A percentile compares a stretch with the other conserved stretches of the same genome.
These are phyloP conservation scores for Psilocybe azurescens DNA, from an alignment of 768 basidiomycete species.

Conservation along the genomic window DNA sequence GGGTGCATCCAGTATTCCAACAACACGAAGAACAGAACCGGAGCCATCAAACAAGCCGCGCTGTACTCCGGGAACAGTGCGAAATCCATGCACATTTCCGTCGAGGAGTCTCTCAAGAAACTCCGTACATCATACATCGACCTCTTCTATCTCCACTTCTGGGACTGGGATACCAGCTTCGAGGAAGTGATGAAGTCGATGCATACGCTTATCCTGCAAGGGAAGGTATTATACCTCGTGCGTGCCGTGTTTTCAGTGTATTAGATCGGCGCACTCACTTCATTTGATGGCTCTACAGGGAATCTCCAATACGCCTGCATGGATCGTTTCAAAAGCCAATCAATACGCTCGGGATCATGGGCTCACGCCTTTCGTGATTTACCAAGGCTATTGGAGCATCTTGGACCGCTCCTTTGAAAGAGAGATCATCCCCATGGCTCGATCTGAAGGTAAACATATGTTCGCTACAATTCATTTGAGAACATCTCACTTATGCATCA, in stretches of 20 bases:
- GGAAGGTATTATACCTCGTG: conserved; percentile 55
- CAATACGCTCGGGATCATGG: conserved; percentile 54
- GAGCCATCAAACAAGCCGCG: conserved; percentile 18
- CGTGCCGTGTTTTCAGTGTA: conserved; percentile 7
- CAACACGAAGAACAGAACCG: conserved; percentile 33
- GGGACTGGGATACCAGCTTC: conserved; percentile 60
- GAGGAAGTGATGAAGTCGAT: conserved; percentile 60
- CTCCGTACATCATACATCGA: conserved; percentile 54
- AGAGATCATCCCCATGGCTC: conserved; percentile 55
- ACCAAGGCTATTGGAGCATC: conserved; percentile 54
- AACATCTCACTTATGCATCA: not conserved
- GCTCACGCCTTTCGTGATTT: conserved; percentile 56
- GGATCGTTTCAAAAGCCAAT: conserved; percentile 54
- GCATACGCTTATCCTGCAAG: conserved; percentile 53
- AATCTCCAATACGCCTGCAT: conserved; percentile 49
- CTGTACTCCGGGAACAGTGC: conserved; percentile 33
- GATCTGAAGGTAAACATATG: conserved; percentile 39
- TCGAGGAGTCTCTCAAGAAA: conserved; percentile 50
- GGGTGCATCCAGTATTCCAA: conserved; percentile 32
- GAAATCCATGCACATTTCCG: conserved; percentile 48
- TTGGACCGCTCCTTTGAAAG: conserved; percentile 54
- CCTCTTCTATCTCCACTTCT: conserved; percentile 51
- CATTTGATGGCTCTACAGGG: conserved; percentile 29
- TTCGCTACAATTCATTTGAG: conserved; percentile 15
- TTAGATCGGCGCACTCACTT: too few relatives aligned